phyloP scores from a whole-genome alignment of 257 asterid genomes.

The Fraxinus cuspidata region DNA sequence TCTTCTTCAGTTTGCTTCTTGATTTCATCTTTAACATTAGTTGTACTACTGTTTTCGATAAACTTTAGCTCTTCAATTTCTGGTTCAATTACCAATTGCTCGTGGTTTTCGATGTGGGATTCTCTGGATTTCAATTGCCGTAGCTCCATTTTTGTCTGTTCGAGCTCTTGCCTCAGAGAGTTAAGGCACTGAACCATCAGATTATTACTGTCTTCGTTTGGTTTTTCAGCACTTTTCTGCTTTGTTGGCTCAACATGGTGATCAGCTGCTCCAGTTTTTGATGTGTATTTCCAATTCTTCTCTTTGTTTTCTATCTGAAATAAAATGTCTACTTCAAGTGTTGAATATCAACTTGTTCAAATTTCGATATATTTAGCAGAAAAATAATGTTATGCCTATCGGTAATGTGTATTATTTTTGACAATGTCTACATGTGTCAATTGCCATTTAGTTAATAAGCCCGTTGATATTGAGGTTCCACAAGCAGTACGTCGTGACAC shows the following conservation, averaged over 20 bases:
- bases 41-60: constrained; percentile 38
- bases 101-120: constrained; percentile 10
- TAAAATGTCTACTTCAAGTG: neutral
- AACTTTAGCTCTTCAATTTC: constrained; percentile 67
- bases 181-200: constrained; percentile 54
- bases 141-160: constrained; percentile 66
- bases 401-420: no score
- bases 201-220: constrained; percentile 52
- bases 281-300: constrained; percentile 15
- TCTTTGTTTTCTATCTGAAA: constrained; percentile 45
- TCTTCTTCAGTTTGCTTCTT: neutral
- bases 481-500: no score
- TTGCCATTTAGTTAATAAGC: no score
- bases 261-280: constrained; percentile 38
- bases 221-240: constrained; percentile 50
- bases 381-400: no score
- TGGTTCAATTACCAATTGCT: constrained; percentile 26
- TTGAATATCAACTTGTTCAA: no score
- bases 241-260: constrained; percentile 48
- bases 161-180: constrained; percentile 63
- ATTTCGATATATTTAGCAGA: no score
- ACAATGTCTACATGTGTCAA: no score
- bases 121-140: constrained; percentile 48
- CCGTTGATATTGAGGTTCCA: no score
- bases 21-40: constrained; percentile 9